Conservation (phyloP, 331 rosid genomes). For the Quercus tomentella region DNA sequence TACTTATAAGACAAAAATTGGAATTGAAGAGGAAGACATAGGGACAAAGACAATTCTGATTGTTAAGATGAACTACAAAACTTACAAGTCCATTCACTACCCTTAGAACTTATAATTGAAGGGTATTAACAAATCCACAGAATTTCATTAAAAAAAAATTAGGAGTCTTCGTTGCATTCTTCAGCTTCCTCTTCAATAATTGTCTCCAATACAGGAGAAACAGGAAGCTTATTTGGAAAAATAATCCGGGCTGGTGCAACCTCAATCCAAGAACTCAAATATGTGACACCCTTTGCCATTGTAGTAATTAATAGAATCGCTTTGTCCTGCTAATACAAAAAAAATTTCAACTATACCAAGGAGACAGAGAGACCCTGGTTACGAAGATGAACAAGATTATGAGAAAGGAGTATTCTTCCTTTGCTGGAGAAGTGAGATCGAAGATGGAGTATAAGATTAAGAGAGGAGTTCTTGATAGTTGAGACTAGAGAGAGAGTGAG, state of each 20-base stretch:
- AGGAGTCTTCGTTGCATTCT: not conserved
- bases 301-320: not conserved
- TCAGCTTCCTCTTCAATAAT: conserved; percentile 47
- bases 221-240: conserved; percentile 34
- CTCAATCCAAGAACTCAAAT: conserved; percentile 44
- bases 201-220: conserved; percentile 48
- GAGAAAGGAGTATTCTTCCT: not conserved
- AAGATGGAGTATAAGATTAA: not conserved
- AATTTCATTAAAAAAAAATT: no score
- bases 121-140: no score
- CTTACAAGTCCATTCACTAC: no score
- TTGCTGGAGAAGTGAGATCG: conserved; percentile 12
- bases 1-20: no score
- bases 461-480: not conserved
- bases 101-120: no score
- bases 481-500: not conserved
- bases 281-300: conserved; percentile 35
- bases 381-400: not conserved
- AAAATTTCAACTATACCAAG: no score
- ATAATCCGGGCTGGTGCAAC: conserved; percentile 44
- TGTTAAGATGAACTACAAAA: no score
- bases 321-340: not conserved
- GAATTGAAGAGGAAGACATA: no score
- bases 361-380: no score
- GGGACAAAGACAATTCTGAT: no score